A percentile compares a stretch with the other conserved stretches of the same genome.
phyloP scores from a whole-genome alignment of 805 yeast genomes.

The Yamadazyma philogaea region DNA sequence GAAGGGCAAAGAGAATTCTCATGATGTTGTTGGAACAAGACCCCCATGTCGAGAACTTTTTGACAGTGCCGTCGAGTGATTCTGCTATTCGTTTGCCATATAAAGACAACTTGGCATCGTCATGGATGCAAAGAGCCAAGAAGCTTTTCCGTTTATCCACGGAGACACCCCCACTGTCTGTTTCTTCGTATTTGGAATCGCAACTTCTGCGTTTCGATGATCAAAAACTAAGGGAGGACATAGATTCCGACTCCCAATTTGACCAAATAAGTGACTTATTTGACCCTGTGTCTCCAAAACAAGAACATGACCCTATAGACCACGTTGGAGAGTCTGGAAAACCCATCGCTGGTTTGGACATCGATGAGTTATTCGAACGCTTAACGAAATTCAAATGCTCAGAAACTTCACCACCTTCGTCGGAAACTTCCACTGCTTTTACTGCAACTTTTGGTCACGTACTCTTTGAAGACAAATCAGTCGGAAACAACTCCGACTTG shows the following conservation, averaged over 20 bases:
- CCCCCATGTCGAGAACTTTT: conserved; percentile 19
- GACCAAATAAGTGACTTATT: conserved; percentile 9
- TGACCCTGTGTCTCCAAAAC: conserved; percentile 3
- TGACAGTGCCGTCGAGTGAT: conserved; percentile 17
- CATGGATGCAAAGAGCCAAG: conserved; percentile 29
- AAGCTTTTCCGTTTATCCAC: neutral
- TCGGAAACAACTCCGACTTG: neutral
- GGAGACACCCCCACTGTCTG: neutral
- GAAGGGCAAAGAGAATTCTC: conserved; percentile 35
- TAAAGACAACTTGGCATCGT: conserved; percentile 28
- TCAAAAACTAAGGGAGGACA: neutral
- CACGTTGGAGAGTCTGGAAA: neutral
- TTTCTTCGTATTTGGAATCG: conserved; percentile 1
- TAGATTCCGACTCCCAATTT: conserved; percentile 3
- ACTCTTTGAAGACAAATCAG: conserved; percentile 25
- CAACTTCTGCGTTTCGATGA: conserved; percentile 6
- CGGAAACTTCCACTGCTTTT: conserved; percentile 25
- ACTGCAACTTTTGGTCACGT: conserved; percentile 41
- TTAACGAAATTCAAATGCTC: conserved; percentile 21
- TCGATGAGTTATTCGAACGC: conserved; percentile 22
- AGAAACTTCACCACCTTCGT: neutral
- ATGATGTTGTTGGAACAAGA: conserved; percentile 39
- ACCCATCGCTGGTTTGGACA: neutral
- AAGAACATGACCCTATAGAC: neutral
- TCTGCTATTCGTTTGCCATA: conserved; percentile 20